Evolutionary conservation across 1,139 yeast species (phyloP), one percentile per base, ranked within the genome.

Genomic region (Sugiyamaella castrensis): DNA sequence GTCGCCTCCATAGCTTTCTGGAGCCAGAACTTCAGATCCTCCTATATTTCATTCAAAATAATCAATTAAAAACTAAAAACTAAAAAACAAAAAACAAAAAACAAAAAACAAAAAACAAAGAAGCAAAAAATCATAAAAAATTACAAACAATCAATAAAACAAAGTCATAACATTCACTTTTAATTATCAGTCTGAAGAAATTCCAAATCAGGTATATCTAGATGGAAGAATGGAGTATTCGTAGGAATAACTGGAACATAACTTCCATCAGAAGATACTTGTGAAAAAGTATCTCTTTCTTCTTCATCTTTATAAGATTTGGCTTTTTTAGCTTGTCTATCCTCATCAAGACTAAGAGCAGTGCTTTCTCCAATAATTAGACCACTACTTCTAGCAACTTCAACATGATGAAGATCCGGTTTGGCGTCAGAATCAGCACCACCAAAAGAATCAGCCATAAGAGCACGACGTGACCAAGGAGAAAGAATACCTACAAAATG

Each of bases 401-500:
- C 57, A 28, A 58, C 56, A 39, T 54, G 55, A 36, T 57, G 55
- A 9, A 51, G 52, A 37, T 55, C 57, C 8, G 62, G 60, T 10
- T 47, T 50, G n/a, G 41, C 37, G 2, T 47, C 54, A 19, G 74
- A 76, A 28, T 70, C 72, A 50, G 75, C 75, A 36, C 79, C 73
- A 46, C 96, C 97, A 69, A 89, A 89, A 1, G 95, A 95, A 50
- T 84, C 83, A 58, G 81, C 79, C 43, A 84, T 65, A 57, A 91
- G 75, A 8, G 84, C 87, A 60, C 94, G 77, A 63, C 88, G 80
- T 50, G 87, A 79, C 97, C 97, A 89, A 8, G 92, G 89, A 50
- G 87, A 82, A 48, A 84, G 71, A 36, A 91, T 80, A 26, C 96
- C 95, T 11, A 87, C 81, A 65, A 91, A 89, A 66, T 91, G 97